Percentiles rank a stretch among this genome's conserved stretches.
phyloP scores from a whole-genome alignment of 176 grass and related monocot genomes.

The Paspalum vaginatum region DNA sequence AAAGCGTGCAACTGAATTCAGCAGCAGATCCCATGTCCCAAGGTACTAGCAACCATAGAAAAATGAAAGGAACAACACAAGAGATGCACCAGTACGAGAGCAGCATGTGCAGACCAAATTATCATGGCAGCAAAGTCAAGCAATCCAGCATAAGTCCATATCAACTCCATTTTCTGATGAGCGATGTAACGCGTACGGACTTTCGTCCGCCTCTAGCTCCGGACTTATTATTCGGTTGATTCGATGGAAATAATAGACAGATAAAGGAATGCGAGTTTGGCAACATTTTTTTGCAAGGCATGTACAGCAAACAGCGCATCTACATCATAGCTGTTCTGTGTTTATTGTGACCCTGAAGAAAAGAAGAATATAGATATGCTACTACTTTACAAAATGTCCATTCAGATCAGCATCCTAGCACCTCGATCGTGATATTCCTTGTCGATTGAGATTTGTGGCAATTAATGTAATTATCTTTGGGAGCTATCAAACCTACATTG shows the following conservation, averaged over 20 bases:
- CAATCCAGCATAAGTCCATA: constrained; percentile 1
- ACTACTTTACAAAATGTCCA: constrained; percentile 22
- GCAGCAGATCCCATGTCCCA: constrained; percentile 37
- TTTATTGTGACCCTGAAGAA: constrained; percentile 26
- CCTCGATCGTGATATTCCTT: constrained; percentile 9
- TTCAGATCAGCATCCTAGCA: constrained; percentile 18
- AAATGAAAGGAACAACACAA: constrained; percentile 35
- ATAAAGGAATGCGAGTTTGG: constrained; percentile 1
- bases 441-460: neutral
- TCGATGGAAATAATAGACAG: neutral
- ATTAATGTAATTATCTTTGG: constrained; percentile 31
- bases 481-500: constrained; percentile 34
- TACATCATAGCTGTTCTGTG: constrained; percentile 13
- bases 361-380: neutral
- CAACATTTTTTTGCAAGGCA: neutral
- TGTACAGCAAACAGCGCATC: neutral
- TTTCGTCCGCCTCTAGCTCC: constrained; percentile 6
- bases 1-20: constrained; percentile 30
- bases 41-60: constrained; percentile 52
- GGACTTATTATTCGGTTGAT: neutral
- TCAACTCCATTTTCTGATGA: constrained; percentile 29
- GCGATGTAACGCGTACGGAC: neutral
- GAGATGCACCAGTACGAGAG: constrained; percentile 19
- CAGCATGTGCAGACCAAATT: constrained; percentile 45
- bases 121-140: constrained; percentile 38